Conservation (phyloP, 2,329 filamentous ascomycete genomes). For the Elsinoe necatrix region DNA sequence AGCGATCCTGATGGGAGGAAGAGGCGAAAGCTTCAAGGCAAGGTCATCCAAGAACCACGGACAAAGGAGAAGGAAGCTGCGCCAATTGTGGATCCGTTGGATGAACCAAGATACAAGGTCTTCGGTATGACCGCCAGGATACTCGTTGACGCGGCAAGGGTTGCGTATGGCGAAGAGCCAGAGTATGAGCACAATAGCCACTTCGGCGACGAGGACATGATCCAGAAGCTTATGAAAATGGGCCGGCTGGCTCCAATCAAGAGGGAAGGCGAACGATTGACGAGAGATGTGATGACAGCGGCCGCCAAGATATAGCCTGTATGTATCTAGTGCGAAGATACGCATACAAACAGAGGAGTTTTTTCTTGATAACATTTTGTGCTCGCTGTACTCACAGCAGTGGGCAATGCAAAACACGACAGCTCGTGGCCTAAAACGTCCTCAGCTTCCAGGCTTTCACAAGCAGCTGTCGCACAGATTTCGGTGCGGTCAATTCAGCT, state of each 20-base stretch:
- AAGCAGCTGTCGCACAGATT: neutral
- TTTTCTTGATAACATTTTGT: too few species aligned
- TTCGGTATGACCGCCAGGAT: conserved; percentile 95
- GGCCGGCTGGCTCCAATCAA: conserved; percentile 48
- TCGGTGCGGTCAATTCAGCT: neutral
- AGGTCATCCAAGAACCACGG: neutral
- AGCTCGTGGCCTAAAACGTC: too few species aligned
- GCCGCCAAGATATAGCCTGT: conserved; percentile 27
- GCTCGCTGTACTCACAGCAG: too few species aligned
- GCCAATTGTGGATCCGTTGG: conserved; percentile 21
- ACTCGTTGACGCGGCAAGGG: conserved; percentile 73
- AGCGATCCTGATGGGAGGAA: neutral
- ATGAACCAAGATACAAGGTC: conserved; percentile 56
- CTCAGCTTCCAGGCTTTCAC: neutral
- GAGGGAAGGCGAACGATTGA: conserved; percentile 41
- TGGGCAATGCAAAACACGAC: too few species aligned
- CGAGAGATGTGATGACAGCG: conserved; percentile 30
- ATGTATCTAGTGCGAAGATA: neutral
- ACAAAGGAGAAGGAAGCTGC: conserved; percentile 38
- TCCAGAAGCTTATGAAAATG: conserved; percentile 46
- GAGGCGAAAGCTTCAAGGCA: neutral
- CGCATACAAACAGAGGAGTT: too few species aligned
- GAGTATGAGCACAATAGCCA: conserved; percentile 68
- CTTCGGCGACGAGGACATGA: conserved; percentile 60
- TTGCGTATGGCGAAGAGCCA: conserved; percentile 75